These are phyloP conservation scores for Euphorbia corollata DNA, from an alignment of 441 rosid species.

Conservation along the genomic window DNA sequence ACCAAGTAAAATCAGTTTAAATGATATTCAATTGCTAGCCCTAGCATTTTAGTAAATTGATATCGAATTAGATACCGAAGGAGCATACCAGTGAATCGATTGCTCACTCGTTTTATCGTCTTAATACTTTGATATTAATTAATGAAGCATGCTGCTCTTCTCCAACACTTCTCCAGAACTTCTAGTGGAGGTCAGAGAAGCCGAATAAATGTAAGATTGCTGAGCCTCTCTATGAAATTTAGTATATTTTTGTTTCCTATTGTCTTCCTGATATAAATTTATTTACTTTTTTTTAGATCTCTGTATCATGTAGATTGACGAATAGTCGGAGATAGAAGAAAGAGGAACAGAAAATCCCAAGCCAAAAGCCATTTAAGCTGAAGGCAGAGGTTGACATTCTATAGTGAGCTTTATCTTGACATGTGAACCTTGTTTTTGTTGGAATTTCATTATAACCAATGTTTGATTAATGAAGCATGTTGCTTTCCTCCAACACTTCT, in stretches of 20 bases:
- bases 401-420: conserved; percentile 3
- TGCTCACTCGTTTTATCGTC: neutral
- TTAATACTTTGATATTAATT: neutral
- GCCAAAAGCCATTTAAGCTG: conserved; percentile 69
- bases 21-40: too few relatives aligned
- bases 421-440: neutral
- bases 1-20: neutral
- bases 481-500: conserved; percentile 32
- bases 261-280: neutral
- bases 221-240: neutral
- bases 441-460: conserved; percentile 13
- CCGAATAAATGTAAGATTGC: conserved; percentile 56
- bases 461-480: conserved; percentile 7
- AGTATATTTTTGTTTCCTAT: neutral
- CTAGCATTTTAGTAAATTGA: neutral
- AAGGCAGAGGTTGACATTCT: conserved; percentile 65
- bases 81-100: too few relatives aligned
- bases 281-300: conserved; percentile 43
- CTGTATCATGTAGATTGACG: conserved; percentile 56
- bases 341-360: conserved; percentile 57
- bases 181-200: conserved; percentile 70
- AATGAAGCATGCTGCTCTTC: conserved; percentile 1
- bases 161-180: conserved; percentile 51
- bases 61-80: neutral
- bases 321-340: conserved; percentile 68